These are phyloP conservation scores for Articulospora tetracladia DNA, from an alignment of 495 filamentous ascomycete genomes.

Conservation along the genomic window DNA sequence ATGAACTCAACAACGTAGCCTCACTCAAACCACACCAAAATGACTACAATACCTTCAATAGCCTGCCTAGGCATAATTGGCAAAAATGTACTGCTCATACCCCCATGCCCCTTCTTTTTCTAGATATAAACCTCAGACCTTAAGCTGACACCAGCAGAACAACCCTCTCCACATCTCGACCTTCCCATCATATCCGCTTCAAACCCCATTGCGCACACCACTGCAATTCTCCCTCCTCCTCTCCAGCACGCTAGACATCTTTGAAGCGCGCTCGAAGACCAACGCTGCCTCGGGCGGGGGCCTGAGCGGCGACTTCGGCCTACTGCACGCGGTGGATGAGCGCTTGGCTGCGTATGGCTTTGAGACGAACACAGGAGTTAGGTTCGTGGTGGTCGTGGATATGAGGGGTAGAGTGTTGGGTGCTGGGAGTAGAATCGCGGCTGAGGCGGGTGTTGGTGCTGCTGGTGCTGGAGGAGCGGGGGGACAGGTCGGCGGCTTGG, in stretches of 20 bases:
- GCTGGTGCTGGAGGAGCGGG: slow-evolving; percentile 23
- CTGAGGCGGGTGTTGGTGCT: slow-evolving; percentile 20
- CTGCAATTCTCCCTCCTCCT: slow-evolving; percentile 91
- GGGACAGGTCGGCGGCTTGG: slow-evolving; percentile 33
- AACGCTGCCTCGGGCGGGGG: slow-evolving; percentile 53
- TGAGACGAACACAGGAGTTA: slow-evolving; percentile 94
- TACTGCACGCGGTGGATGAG: slow-evolving; percentile 91
- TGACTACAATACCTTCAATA: slow-evolving; percentile 58
- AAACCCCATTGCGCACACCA: slow-evolving; percentile 48
- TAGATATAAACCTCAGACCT: too few species aligned
- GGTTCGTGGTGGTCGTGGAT: slow-evolving; percentile 84
- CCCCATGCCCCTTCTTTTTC: neutral
- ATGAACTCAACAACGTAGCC: neutral
- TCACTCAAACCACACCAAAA: neutral
- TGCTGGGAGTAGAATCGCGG: slow-evolving; percentile 18
- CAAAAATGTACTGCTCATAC: slow-evolving; percentile 59
- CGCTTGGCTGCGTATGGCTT: slow-evolving; percentile 88
- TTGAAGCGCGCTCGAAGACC: slow-evolving; percentile 69
- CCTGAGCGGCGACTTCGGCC: slow-evolving; percentile 74
- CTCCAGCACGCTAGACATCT: slow-evolving; percentile 87
- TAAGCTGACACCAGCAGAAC: slow-evolving; percentile 58
- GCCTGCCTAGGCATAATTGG: slow-evolving; percentile 92
- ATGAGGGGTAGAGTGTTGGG: slow-evolving; percentile 57
- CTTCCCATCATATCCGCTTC: slow-evolving; percentile 53
- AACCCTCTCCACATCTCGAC: slow-evolving; percentile 91